Base-by-base conservation (phyloP, 257 asterid species). In the Thymus mandschuricus region DNA sequence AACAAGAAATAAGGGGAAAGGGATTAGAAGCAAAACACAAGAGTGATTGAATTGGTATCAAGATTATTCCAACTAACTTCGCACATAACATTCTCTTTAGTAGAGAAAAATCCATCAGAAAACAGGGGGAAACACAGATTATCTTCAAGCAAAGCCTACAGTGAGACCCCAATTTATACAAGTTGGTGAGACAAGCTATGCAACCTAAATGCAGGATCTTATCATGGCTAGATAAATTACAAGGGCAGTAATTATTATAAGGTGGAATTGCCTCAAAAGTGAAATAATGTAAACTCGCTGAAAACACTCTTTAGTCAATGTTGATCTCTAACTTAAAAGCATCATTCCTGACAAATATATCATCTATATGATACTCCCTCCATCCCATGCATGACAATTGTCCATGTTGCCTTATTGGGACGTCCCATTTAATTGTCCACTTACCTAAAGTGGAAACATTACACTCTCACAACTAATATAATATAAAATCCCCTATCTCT, bases 161-260 rank as follows among this genome's bases (percentile, higher is more conserved):
- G 72, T 41, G 34, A 44, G 62, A 28, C 48, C 64, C 76, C 35
- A 41, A 61, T 50, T 84, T 81, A 81, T 83, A 81, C 21, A 75
- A 63, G 57, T 73, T 64, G 75, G 38, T 33, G 64, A 35, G 74
- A 57, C 41, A 38, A 44, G 50, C 58, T 34, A 50, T 64, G 59
- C 54, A 68, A 41, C 65, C 66, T 63, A 60, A 59, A 58, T 45
- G 65, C 60, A 46, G 51, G 67, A 78, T 50, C 83, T 80, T 78
- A 81, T 75, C 79, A 70, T 27, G 55, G 68, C 44, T 41, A 10
- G 66, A 64, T 28, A 79, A 59, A 63, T 68, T 63, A 73, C 75
- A 58, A 61, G 64, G 40, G 69, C 33, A 80, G 60, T 66, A 68
- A 73, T 76, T 79, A 79, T 60, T 68, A 66, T 63, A 60, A 74